phyloP scores from a whole-genome alignment of 306 rosid genomes.

The Lathyrus tuberosus region DNA sequence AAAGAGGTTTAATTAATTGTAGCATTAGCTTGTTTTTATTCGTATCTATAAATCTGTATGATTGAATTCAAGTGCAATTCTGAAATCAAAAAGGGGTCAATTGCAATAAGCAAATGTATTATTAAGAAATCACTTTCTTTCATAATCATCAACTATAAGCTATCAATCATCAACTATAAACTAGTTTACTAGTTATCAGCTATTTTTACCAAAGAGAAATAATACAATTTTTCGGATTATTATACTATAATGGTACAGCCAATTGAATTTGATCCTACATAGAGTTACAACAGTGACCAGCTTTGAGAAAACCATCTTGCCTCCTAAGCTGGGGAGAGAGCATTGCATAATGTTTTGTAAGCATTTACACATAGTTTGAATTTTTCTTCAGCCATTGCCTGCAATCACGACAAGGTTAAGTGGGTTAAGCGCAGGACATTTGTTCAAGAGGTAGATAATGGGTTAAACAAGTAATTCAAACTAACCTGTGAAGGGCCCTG shows the following conservation, averaged over 20 bases:
- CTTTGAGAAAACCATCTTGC: neutral
- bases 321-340: constrained; percentile 58
- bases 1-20: neutral
- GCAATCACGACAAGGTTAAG: constrained; percentile 35
- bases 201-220: no score
- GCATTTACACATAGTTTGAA: constrained; percentile 75
- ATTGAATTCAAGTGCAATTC: constrained; percentile 9
- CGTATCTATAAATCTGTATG: neutral
- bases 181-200: no score
- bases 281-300: constrained; percentile 27
- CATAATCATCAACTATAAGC: no score
- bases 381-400: constrained; percentile 82
- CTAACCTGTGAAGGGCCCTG: constrained; percentile 85
- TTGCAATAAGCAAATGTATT: neutral
- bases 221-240: no score
- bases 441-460: constrained; percentile 20
- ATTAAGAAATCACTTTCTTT: neutral
- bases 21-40: neutral
- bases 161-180: no score
- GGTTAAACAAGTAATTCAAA: constrained; percentile 28
- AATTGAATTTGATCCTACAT: constrained; percentile 27
- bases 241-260: neutral
- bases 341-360: constrained; percentile 75
- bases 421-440: neutral
- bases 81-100: neutral